A percentile compares a stretch with the other conserved stretches of the same genome.
Evolutionary conservation across 2,329 filamentous ascomycete genomes (phyloP).

Genomic region (Aspergillus fumigatus): DNA sequence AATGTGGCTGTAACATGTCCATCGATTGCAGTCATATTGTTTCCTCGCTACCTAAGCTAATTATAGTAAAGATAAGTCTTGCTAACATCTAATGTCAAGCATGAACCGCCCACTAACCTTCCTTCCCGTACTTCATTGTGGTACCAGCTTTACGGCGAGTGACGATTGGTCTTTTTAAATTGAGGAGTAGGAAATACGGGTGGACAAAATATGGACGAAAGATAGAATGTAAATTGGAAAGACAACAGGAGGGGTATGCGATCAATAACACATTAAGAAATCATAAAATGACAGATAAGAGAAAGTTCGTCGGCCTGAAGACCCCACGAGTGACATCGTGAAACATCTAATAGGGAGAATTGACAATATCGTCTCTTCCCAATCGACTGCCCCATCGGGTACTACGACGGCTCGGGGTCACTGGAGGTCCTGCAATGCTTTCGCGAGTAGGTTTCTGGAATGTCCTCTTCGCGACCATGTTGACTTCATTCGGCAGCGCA

Average conservation of each 20-base stretch:
- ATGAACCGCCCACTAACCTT: neutral
- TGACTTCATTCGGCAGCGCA: slow-evolving; percentile 92
- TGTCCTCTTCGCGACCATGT: slow-evolving; percentile 86
- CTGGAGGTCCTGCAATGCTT: slow-evolving; percentile 67
- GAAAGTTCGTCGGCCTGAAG: slow-evolving; percentile 6
- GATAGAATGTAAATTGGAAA: neutral
- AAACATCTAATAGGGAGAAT: slow-evolving; percentile 55
- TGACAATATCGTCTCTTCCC: slow-evolving; percentile 77
- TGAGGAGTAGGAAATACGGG: no score
- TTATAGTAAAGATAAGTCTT: neutral
- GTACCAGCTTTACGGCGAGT: neutral
- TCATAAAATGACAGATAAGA: slow-evolving; percentile 11
- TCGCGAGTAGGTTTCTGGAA: slow-evolving; percentile 86
- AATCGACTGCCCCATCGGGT: slow-evolving; percentile 43
- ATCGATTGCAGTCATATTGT: neutral
- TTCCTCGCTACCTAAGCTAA: neutral
- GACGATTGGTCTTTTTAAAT: neutral
- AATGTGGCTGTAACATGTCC: neutral
- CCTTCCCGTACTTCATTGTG: neutral
- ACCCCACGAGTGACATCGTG: slow-evolving; percentile 6
- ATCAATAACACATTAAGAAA: slow-evolving; percentile 13
- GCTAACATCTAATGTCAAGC: neutral
- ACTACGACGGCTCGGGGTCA: slow-evolving; percentile 43
- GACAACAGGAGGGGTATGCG: slow-evolving; percentile 26
- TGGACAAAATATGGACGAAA: neutral